Evolutionary conservation across 495 filamentous ascomycete species (phyloP), one percentile per base, ranked within the genome.

Genomic region (Lasiosphaeris hirsuta): DNA sequence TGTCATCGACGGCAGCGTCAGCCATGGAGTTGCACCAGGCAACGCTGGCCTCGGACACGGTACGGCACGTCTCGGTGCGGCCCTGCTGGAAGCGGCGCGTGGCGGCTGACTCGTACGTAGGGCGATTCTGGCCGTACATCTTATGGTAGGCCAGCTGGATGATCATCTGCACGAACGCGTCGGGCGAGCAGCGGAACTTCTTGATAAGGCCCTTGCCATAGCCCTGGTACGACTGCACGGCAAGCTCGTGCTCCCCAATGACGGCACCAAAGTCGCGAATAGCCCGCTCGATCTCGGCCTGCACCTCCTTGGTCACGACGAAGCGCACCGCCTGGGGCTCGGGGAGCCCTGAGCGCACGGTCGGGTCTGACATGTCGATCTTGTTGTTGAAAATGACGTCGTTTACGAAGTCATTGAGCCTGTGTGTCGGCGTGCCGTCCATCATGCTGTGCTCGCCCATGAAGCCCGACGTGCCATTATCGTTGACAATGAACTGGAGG

Each of bases 381-480:
- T 91, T 92, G 75, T 95, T 90, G 78, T 84, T 84, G 76, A 92
- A 91, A 72, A 97, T 96, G 63, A 90, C 76, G 66, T 84, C 82
- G 79, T 92, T 94, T 72, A 92, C 81, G 69, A 89, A 90, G 80
- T 99, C 94, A 72, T 96, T 97, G 34, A 99, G 83, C 3, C 95
- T 85, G 73, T 97, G 92, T 10, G 95, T 99, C 1, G 95, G 91
- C 30, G 93, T 99, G 55, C 95, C 95, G 71, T 99, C 95, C 95
- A 99, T 99, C 95, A 99, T 97, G 74, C 87, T 92, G 80, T 99
- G 95, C 79, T 99, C 95, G 67, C 95, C 95, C 78, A 89, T 90
- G 81, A 99, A 99, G 58, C 95, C 95, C 19, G 95, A 89, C 13
- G 94, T 95, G 62, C 92, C 95, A 74, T 99, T 99, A 66, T 97